phyloP scores from a whole-genome alignment of 345 rosid genomes.

The Eucalyptus marginata region DNA sequence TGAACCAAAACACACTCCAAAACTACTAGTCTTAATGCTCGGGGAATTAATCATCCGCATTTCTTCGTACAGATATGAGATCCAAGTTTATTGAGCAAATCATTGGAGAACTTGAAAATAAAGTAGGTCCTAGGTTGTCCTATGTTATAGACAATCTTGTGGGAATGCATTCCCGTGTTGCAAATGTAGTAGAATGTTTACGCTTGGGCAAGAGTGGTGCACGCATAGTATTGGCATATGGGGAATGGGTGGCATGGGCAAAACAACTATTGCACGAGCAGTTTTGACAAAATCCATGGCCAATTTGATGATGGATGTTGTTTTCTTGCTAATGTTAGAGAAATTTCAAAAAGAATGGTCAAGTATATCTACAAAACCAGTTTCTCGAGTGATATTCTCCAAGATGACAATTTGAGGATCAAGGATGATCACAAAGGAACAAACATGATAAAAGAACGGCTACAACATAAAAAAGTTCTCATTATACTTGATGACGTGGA shows the following conservation, averaged over 20 bases:
- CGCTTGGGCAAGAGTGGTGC: rapidly evolving
- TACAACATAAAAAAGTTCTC: background rate
- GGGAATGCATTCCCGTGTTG: too few species aligned
- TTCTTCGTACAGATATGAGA: background rate
- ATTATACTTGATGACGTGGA: constrained; percentile 1
- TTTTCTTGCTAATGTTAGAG: constrained; percentile 14
- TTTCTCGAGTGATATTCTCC: background rate
- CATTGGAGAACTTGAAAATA: background rate
- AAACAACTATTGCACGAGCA: constrained; percentile 3
- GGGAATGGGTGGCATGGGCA: background rate
- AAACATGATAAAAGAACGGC: background rate
- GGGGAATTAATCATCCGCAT: background rate
- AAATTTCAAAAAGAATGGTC: background rate
- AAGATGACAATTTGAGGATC: background rate
- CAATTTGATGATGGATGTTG: constrained; percentile 8
- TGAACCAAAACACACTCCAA: rapidly evolving
- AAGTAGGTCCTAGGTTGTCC: background rate
- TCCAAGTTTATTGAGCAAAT: background rate
- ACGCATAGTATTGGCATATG: background rate
- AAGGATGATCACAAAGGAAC: background rate
- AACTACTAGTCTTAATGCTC: background rate
- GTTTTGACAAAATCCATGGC: background rate
- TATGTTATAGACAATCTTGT: background rate
- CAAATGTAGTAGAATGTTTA: too few species aligned
- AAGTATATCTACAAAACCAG: background rate